These are phyloP conservation scores for Micractinium sp. DNA, from an alignment of 139 green algal genomes.

Conservation along the genomic window DNA sequence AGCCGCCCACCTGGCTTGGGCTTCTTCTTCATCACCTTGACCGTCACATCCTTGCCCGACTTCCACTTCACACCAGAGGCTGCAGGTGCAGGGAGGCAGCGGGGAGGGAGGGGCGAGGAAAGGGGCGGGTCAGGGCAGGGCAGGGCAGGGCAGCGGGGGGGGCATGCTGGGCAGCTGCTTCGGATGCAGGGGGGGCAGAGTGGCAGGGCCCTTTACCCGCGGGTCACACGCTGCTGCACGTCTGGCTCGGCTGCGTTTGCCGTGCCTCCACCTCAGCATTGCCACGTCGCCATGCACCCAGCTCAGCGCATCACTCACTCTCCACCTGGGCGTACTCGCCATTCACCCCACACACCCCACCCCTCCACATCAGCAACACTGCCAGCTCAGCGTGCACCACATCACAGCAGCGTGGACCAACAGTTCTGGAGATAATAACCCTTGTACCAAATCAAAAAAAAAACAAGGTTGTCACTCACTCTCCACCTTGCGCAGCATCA, in stretches of 20 bases:
- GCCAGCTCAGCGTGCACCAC: neutral
- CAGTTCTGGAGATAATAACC: no score
- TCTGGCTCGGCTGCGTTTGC: no score
- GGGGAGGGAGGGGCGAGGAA: neutral
- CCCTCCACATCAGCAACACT: neutral
- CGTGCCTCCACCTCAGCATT: no score
- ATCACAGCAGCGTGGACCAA: no score
- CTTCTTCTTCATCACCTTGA: constrained; percentile 98
- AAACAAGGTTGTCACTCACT: neutral
- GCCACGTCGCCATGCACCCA: no score
- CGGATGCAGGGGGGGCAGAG: neutral
- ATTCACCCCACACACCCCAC: no score
- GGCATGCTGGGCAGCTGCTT: neutral
- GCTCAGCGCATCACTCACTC: no score
- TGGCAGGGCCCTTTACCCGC: no score
- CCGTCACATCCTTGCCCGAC: constrained; percentile 88
- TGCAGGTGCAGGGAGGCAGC: neutral
- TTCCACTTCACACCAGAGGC: constrained; percentile 88
- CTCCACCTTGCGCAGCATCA: constrained; percentile 59
- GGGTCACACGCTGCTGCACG: no score
- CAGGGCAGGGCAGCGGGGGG: neutral
- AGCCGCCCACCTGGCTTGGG: constrained; percentile 75
- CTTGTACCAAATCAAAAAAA: no score
- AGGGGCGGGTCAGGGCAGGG: neutral
- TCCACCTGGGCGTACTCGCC: no score